phyloP scores from a whole-genome alignment of 2,329 filamentous ascomycete species.

The Penicillium polonicum region DNA sequence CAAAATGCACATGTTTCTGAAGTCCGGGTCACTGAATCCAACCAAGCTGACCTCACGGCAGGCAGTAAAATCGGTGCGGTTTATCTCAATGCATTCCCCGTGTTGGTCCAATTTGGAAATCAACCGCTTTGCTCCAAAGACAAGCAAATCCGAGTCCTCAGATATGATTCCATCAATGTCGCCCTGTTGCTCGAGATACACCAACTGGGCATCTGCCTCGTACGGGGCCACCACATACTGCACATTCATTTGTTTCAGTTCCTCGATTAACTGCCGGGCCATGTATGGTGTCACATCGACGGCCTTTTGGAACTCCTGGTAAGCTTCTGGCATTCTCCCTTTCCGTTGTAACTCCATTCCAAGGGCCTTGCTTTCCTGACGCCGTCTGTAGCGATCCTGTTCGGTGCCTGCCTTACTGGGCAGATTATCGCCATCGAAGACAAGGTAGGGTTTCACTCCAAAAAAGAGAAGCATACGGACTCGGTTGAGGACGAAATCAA shows the following conservation, averaged over 20 bases:
- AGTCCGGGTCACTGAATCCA: constrained; percentile 89
- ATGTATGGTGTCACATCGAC: constrained; percentile 95
- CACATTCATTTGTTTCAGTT: constrained; percentile 75
- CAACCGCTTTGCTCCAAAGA: constrained; percentile 88
- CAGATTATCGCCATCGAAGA: constrained; percentile 94
- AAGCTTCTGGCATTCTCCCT: constrained; percentile 76
- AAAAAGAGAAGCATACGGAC: constrained; percentile 94
- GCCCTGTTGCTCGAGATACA: constrained; percentile 85
- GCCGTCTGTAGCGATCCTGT: constrained; percentile 67
- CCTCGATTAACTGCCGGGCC: constrained; percentile 87
- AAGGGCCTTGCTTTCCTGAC: constrained; percentile 71
- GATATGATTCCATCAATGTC: constrained; percentile 85
- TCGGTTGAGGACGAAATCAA: constrained; percentile 85
- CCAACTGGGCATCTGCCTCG: constrained; percentile 95
- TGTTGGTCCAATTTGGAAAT: constrained; percentile 94
- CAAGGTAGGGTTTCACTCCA: constrained; percentile 87
- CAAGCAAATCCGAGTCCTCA: constrained; percentile 92
- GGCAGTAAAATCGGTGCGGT: constrained; percentile 81
- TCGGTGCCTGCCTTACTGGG: constrained; percentile 93
- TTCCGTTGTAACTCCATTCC: constrained; percentile 79
- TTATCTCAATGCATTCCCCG: constrained; percentile 89
- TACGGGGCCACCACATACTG: constrained; percentile 94
- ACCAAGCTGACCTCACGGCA: constrained; percentile 85
- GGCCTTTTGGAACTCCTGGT: constrained; percentile 86
- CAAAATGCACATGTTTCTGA: constrained; percentile 91